Percentiles rank a stretch among this genome's conserved stretches.
These are phyloP conservation scores for Rubus idaeus DNA, from an alignment of 306 rosid genomes.

Conservation along the genomic window DNA sequence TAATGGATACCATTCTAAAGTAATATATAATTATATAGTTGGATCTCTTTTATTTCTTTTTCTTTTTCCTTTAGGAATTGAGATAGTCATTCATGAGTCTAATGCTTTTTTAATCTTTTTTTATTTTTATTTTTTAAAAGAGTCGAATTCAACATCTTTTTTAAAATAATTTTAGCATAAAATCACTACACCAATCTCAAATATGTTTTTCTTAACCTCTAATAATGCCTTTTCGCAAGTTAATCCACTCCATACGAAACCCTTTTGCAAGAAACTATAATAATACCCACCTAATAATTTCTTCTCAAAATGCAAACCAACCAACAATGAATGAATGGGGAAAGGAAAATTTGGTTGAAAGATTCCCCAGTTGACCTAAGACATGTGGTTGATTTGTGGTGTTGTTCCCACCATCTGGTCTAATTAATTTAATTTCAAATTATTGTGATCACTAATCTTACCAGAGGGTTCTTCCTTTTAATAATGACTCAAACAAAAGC, in stretches of 20 bases:
- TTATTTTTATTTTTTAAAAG: no score
- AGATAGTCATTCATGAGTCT: no score
- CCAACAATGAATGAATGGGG: background rate
- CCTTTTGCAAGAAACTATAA: background rate
- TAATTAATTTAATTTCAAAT: background rate
- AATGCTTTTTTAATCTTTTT: no score
- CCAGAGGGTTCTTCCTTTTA: background rate
- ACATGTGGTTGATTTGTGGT: background rate
- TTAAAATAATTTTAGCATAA: no score
- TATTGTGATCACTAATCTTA: background rate
- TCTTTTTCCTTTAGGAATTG: no score
- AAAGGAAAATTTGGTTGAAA: background rate
- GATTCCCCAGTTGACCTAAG: slow-evolving; percentile 7
- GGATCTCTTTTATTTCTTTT: no score
- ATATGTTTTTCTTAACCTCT: background rate
- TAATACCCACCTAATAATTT: background rate
- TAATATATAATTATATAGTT: no score
- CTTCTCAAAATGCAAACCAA: slow-evolving; percentile 2
- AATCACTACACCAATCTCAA: no score
- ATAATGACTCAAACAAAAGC: background rate
- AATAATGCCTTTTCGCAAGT: background rate
- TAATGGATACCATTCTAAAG: no score
- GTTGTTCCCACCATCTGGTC: background rate
- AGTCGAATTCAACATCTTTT: no score
- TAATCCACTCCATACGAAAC: background rate